These are phyloP conservation scores for Colletotrichum magnum DNA, from an alignment of 2,329 filamentous ascomycete species.

Conservation along the genomic window DNA sequence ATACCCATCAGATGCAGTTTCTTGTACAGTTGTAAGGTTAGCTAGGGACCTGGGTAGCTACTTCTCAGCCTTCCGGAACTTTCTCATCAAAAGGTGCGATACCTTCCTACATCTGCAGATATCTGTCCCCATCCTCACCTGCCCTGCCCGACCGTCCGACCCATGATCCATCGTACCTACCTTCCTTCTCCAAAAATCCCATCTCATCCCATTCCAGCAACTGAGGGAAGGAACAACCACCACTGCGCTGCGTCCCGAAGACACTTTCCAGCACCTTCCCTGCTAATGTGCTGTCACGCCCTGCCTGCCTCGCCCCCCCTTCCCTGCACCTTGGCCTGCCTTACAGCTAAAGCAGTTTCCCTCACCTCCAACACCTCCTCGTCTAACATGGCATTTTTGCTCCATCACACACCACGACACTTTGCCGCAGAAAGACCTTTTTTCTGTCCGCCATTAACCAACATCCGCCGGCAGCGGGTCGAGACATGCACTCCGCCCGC, in stretches of 20 bases:
- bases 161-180: no score
- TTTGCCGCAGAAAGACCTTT: slow-evolving; percentile 6
- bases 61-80: no score
- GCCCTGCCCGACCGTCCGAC: neutral
- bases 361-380: neutral
- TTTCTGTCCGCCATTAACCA: neutral
- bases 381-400: neutral
- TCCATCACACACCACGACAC: neutral
- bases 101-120: no score
- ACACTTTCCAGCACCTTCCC: slow-evolving; percentile 4
- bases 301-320: neutral
- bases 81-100: no score
- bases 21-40: no score
- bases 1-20: no score
- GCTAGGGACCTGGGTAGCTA: no score
- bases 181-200: slow-evolving; percentile 2
- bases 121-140: no score
- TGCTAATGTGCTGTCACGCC: neutral
- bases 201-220: neutral
- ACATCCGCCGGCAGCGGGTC: neutral
- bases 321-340: slow-evolving; percentile 3
- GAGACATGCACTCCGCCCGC: neutral
- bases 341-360: no score
- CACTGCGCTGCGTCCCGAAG: no score
- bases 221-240: neutral